Conservation (phyloP, 768 basidiomycete genomes). For the Megacollybia marginata region DNA sequence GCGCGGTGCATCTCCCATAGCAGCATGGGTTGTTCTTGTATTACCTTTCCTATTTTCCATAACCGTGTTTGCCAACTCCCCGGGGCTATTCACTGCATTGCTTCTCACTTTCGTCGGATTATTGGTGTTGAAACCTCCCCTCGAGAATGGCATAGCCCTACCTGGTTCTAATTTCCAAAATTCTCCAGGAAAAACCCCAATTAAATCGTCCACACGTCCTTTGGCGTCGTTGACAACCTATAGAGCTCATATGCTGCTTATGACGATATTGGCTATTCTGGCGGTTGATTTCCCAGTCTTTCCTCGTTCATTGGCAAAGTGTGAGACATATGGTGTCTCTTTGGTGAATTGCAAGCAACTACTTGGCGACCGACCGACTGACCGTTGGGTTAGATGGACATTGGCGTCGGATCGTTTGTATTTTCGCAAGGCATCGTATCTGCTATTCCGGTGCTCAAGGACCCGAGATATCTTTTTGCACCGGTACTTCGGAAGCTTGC, state of each 20-base stretch:
- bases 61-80: constrained; percentile 62
- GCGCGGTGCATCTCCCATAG: constrained; percentile 27
- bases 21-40: constrained; percentile 61
- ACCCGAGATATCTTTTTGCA: constrained; percentile 43
- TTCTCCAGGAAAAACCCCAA: constrained; percentile 5
- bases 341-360: constrained; percentile 42
- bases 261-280: constrained; percentile 86
- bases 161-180: constrained; percentile 24
- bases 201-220: constrained; percentile 22
- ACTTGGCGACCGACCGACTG: too few relatives aligned
- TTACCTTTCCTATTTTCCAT: constrained; percentile 77
- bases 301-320: constrained; percentile 82
- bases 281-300: constrained; percentile 96
- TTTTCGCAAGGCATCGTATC: constrained; percentile 93
- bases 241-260: constrained; percentile 90
- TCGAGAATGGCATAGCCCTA: constrained; percentile 39
- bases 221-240: constrained; percentile 81
- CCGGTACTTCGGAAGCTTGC: constrained; percentile 46
- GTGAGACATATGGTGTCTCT: constrained; percentile 93
- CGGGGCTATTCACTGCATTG: constrained; percentile 41
- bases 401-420: constrained; percentile 95
- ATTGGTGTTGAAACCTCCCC: constrained; percentile 33
- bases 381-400: constrained; percentile 70
- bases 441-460: constrained; percentile 71
- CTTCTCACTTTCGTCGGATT: constrained; percentile 39